These are phyloP conservation scores for Tirmania nivea DNA, from an alignment of 495 filamentous ascomycete species.

Conservation along the genomic window DNA sequence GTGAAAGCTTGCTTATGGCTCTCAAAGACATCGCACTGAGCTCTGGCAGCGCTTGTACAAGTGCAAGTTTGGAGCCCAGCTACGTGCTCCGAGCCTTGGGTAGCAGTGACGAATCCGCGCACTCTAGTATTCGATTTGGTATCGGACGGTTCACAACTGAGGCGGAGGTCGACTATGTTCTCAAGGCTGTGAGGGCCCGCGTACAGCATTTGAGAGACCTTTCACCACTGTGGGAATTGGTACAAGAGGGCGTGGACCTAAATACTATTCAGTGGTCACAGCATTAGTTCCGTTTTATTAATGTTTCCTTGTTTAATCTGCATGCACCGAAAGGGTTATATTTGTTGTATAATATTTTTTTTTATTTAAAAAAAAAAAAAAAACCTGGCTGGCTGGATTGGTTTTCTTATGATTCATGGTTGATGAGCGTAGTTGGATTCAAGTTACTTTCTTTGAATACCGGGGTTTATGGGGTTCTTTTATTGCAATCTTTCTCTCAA, in stretches of 20 bases:
- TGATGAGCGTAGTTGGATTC: too few species aligned
- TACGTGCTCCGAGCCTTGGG: conserved; percentile 88
- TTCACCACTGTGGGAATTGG: conserved; percentile 91
- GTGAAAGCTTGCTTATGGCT: conserved; percentile 93
- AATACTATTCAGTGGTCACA: conserved; percentile 97
- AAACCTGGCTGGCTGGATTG: too few species aligned
- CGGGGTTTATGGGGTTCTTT: too few species aligned
- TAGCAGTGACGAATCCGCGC: conserved; percentile 88
- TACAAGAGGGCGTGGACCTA: conserved; percentile 88
- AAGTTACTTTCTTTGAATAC: too few species aligned
- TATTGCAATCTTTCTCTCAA: too few species aligned
- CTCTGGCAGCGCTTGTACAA: conserved; percentile 91
- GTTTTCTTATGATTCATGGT: too few species aligned
- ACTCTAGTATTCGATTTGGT: conserved; percentile 92
- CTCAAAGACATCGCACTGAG: conserved; percentile 94
- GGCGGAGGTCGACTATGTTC: conserved; percentile 85
- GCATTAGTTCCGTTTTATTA: conserved; percentile 30
- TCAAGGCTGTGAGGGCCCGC: conserved; percentile 77
- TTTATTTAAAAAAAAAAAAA: too few species aligned
- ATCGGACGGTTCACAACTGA: conserved; percentile 95
- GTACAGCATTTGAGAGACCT: conserved; percentile 86
- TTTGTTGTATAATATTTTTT: too few species aligned
- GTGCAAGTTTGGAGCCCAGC: conserved; percentile 83
- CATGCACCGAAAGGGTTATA: too few species aligned
- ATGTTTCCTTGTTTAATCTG: too few species aligned